Evolutionary conservation across 2,329 filamentous ascomycete species (phyloP).

Genomic region (Dactylellina leptospora): DNA sequence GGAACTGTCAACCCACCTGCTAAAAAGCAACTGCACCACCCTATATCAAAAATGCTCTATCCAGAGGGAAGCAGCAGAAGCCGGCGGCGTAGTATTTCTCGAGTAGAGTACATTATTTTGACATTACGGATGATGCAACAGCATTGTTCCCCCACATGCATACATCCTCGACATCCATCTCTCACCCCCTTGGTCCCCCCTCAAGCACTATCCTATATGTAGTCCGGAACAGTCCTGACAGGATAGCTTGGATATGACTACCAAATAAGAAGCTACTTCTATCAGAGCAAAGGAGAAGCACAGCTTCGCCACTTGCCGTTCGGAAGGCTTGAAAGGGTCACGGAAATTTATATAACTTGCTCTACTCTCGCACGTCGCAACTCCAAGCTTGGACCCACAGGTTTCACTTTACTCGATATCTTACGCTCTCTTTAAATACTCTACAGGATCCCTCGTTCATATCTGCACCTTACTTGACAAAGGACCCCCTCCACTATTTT

Average conservation of each 20-base stretch:
- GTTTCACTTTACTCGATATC: slow-evolving; percentile 51
- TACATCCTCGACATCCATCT: slow-evolving; percentile 52
- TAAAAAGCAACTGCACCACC: slow-evolving; percentile 53
- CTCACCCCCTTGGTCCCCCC: slow-evolving; percentile 46
- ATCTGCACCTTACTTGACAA: slow-evolving; percentile 24
- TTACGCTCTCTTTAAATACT: slow-evolving; percentile 50
- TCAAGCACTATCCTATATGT: slow-evolving; percentile 46
- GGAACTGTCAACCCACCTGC: slow-evolving; percentile 27
- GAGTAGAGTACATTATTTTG: slow-evolving; percentile 51
- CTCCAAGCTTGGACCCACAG: slow-evolving; percentile 53
- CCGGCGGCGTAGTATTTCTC: slow-evolving; percentile 38
- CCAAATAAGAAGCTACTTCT: slow-evolving; percentile 52
- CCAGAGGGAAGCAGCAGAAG: slow-evolving; percentile 36
- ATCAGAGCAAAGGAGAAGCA: slow-evolving; percentile 44
- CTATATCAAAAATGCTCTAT: slow-evolving; percentile 48
- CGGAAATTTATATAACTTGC: slow-evolving; percentile 53
- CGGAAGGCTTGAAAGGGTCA: slow-evolving; percentile 46
- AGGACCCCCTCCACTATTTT: slow-evolving; percentile 22
- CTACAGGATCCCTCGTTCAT: slow-evolving; percentile 35
- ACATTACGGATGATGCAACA: slow-evolving; percentile 53
- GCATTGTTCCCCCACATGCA: slow-evolving; percentile 53
- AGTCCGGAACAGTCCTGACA: slow-evolving; percentile 49
- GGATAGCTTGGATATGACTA: slow-evolving; percentile 52
- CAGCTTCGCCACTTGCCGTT: slow-evolving; percentile 53
- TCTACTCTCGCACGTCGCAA: slow-evolving; percentile 53